phyloP scores from a whole-genome alignment of 306 rosid species.

The Quercus robur region DNA sequence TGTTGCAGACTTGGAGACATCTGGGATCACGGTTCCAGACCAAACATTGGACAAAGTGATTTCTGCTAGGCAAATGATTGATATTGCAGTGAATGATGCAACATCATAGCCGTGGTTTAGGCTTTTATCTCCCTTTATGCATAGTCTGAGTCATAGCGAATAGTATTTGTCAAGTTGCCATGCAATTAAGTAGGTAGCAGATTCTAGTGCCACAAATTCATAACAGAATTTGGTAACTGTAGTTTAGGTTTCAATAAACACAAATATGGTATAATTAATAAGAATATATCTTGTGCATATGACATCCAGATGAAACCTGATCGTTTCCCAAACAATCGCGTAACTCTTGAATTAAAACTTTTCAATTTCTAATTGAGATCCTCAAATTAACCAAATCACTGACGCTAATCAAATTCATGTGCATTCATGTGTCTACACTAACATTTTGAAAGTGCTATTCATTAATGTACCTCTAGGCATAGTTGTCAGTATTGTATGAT shows the following conservation, averaged over 20 bases:
- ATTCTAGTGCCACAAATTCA: neutral
- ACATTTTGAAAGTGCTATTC: no score
- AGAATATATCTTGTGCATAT: neutral
- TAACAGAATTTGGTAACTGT: neutral
- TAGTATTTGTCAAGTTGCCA: neutral
- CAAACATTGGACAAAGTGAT: slow-evolving; percentile 83
- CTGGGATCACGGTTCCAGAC: slow-evolving; percentile 76
- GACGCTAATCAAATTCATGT: neutral
- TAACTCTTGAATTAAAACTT: no score
- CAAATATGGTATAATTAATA: neutral
- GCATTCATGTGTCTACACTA: neutral
- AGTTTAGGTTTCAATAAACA: neutral
- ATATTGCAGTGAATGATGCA: slow-evolving; percentile 3
- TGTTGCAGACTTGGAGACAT: slow-evolving; percentile 82
- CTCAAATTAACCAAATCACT: neutral
- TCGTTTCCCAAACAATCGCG: neutral
- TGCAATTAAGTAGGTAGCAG: neutral
- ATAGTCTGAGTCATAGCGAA: neutral
- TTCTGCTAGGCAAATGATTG: slow-evolving; percentile 52
- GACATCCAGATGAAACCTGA: neutral
- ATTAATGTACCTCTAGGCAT: no score
- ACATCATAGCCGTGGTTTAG: slow-evolving; percentile 1
- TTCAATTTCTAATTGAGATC: neutral
- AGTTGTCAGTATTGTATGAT: no score
- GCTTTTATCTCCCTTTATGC: neutral